phyloP scores from a whole-genome alignment of 257 asterid species.

The Verbena officinalis region DNA sequence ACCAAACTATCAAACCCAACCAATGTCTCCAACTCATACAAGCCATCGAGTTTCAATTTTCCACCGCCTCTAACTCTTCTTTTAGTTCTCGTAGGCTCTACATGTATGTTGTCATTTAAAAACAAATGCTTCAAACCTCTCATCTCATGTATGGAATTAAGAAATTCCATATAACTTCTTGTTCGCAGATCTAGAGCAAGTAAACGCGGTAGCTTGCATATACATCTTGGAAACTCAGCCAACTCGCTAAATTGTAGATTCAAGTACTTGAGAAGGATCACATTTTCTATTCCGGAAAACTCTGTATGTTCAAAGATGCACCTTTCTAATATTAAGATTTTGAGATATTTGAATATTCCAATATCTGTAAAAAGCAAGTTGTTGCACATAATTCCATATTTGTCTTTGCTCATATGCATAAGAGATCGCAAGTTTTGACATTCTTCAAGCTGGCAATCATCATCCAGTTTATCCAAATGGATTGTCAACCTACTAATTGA shows the following conservation, averaged over 20 bases:
- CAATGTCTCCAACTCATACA: not conserved
- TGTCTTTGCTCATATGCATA: not conserved
- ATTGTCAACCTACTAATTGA: too few relatives aligned
- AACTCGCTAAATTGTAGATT: not conserved
- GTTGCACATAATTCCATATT: not conserved
- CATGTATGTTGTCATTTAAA: too few relatives aligned
- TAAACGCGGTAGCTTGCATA: not conserved
- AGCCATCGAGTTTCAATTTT: not conserved
- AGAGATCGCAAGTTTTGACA: not conserved
- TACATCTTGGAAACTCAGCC: not conserved
- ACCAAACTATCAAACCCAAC: not conserved
- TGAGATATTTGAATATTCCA: not conserved
- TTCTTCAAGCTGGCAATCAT: too few relatives aligned
- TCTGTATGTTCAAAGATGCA: not conserved
- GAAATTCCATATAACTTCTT: not conserved
- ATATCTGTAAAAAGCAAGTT: not conserved
- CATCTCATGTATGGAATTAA: not conserved
- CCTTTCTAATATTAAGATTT: not conserved
- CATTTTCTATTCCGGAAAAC: not conserved
- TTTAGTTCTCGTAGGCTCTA: accelerated
- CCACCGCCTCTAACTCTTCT: not conserved
- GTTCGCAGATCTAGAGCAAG: not conserved
- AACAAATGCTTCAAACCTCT: not conserved
- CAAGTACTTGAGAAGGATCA: not conserved
- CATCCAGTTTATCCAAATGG: too few relatives aligned